phyloP scores from a whole-genome alignment of 805 yeast species.

The Metschnikowia gelsemii region DNA sequence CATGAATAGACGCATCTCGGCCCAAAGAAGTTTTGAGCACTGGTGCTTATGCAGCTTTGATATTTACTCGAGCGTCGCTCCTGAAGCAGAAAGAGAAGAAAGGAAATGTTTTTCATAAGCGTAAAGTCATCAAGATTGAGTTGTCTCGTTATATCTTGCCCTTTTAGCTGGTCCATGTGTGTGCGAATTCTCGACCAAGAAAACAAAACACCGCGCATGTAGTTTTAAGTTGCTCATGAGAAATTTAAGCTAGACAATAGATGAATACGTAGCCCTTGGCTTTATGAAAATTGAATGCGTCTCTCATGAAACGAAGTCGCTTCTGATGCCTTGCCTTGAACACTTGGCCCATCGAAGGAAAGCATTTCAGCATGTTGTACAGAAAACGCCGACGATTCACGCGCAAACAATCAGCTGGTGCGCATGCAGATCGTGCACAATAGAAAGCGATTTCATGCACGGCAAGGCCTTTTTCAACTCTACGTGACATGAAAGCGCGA shows the following conservation, averaged over 20 bases:
- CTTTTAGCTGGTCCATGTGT: background rate
- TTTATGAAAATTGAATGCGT: too few relatives aligned
- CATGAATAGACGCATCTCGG: background rate
- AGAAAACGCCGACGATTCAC: background rate
- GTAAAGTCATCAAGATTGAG: background rate
- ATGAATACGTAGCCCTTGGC: too few relatives aligned
- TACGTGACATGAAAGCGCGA: background rate
- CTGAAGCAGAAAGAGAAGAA: background rate
- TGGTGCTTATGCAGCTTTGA: background rate
- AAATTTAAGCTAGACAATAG: too few relatives aligned
- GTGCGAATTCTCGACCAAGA: slow-evolving; percentile 1
- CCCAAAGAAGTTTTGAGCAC: background rate
- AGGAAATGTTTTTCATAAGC: background rate
- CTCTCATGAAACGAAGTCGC: too few relatives aligned
- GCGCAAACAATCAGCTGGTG: slow-evolving; percentile 10
- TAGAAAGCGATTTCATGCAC: slow-evolving; percentile 1
- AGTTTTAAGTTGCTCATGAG: too few relatives aligned
- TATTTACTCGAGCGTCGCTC: background rate
- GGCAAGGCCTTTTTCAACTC: slow-evolving; percentile 2
- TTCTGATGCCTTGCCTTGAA: too few relatives aligned
- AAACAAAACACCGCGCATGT: background rate
- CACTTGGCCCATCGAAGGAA: background rate
- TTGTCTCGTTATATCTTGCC: slow-evolving; percentile 3
- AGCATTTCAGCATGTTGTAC: slow-evolving; percentile 2
- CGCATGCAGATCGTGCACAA: slow-evolving; percentile 5